Evolutionary conservation across 192 early-diverging fungal genomes (phyloP), one percentile per base, ranked within the genome.

Genomic region (Backusella sp.): DNA sequence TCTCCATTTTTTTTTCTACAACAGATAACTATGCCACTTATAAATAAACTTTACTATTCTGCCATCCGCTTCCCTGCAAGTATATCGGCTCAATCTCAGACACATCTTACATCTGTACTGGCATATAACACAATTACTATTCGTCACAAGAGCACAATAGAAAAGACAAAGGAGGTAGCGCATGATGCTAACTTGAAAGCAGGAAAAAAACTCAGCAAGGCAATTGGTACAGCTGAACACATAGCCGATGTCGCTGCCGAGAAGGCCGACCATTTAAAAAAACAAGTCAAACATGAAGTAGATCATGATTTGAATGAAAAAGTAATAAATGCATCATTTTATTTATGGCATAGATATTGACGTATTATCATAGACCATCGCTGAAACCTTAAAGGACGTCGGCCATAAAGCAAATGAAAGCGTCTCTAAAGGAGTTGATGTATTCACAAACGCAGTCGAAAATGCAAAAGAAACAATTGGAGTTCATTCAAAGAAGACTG

Each of bases 391-490:
- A 2, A 81, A 77, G 59, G 72, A 80, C 3, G 52, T 80, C 30
- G 66, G 75, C 26, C 79, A 80, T 39, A 73, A 76, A 14, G 75
- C 23, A 5, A 80, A 80, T 28, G 59, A 73, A 41, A 41, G 41
- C 4, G 65, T 70, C 39, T 34, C 36, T 30, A 36, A 77, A 70
- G 65, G 65, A 23, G 44, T 77, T 19, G 39, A 73, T 30, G 52
- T 21, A 3, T 66, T 59, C 17, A 70, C 66, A 9, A 17, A 71
- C 12, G 39, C 30, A 4, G 70, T 75, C 17, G 73, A 75, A 75
- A 75, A 79, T 46, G 52, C 73, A 17, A 79, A 79, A 28, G 70
- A 75, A 37, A 74, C 62, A 0, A 37, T 75, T 66, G 78, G 74
- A 6, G 23, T 76, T 17, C 66, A 72, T 66, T 56, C 66, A 32